These are phyloP conservation scores for Claviceps spartinae DNA, from an alignment of 2,329 filamentous ascomycete genomes.

Conservation along the genomic window DNA sequence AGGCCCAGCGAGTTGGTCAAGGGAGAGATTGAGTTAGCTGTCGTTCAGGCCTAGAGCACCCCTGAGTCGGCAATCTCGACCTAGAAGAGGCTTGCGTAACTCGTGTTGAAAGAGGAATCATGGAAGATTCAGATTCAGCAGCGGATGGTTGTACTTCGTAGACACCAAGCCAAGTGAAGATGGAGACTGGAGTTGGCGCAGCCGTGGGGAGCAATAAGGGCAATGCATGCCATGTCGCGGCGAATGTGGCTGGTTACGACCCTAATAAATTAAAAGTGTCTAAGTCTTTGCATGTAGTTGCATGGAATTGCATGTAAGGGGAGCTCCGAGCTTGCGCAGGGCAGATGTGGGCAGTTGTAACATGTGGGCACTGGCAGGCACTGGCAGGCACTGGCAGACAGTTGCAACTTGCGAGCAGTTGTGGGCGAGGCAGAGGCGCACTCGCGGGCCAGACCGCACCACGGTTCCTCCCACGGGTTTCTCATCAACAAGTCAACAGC, in stretches of 20 bases:
- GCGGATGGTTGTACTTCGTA: neutral
- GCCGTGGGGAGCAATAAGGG: neutral
- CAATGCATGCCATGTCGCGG: neutral
- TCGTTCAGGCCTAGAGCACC: neutral
- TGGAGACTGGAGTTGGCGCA: neutral
- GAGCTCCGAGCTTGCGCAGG: neutral
- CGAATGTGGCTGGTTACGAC: neutral
- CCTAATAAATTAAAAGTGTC: neutral
- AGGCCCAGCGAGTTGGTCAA: slow-evolving; percentile 1
- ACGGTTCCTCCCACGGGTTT: neutral
- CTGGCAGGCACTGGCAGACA: neutral
- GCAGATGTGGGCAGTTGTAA: neutral
- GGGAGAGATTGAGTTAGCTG: neutral
- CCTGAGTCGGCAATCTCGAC: neutral
- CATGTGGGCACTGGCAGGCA: neutral
- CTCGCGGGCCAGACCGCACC: neutral
- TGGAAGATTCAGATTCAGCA: neutral
- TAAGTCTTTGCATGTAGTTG: neutral
- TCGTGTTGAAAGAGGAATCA: neutral
- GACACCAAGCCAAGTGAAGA: neutral
- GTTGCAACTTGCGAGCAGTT: neutral
- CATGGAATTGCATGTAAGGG: too few relatives aligned
- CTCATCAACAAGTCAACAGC: neutral
- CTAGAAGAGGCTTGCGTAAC: neutral
- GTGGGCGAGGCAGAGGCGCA: neutral